A percentile compares a stretch with the other conserved stretches of the same genome.
These are phyloP conservation scores for Candida freyschussii DNA, from an alignment of 1,139 yeast genomes.

Conservation along the genomic window DNA sequence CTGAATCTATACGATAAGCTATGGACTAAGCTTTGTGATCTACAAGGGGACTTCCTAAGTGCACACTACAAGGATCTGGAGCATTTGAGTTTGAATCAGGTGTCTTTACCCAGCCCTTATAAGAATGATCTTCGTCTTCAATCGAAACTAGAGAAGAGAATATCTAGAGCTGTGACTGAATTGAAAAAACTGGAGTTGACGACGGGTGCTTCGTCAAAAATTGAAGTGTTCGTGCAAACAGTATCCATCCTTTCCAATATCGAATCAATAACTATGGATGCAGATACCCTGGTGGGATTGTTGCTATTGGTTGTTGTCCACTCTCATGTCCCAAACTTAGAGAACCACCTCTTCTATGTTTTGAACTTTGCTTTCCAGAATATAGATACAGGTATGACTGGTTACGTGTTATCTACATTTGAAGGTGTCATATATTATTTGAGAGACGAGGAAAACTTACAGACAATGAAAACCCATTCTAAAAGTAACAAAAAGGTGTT, in stretches of 20 bases:
- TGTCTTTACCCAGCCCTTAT: conserved; percentile 49
- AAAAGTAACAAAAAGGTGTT: conserved; percentile 49
- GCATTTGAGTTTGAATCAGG: conserved; percentile 63
- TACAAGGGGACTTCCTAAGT: conserved; percentile 29
- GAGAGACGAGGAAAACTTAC: conserved; percentile 33
- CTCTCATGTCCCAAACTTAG: conserved; percentile 53
- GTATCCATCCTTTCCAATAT: conserved; percentile 46
- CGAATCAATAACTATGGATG: conserved; percentile 47
- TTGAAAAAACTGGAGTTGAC: conserved; percentile 49
- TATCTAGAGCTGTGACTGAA: conserved; percentile 48
- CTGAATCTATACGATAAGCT: conserved; percentile 57
- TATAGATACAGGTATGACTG: conserved; percentile 45
- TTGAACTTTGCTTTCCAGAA: conserved; percentile 52
- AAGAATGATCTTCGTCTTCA: conserved; percentile 31
- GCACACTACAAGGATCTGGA: conserved; percentile 40
- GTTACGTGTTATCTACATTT: conserved; percentile 68
- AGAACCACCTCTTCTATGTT: conserved; percentile 62
- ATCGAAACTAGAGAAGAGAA: conserved; percentile 39
- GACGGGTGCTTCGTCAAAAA: conserved; percentile 49
- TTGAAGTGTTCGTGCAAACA: conserved; percentile 48
- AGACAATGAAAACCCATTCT: conserved; percentile 41
- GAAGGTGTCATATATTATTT: conserved; percentile 78
- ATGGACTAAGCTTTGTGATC: conserved; percentile 48
- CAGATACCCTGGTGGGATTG: conserved; percentile 75
- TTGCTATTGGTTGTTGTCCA: conserved; percentile 68